Percentiles rank a stretch among this genome's conserved stretches.
Evolutionary conservation across 768 basidiomycete genomes (phyloP).

Genomic region (Tricholomella constricta): DNA sequence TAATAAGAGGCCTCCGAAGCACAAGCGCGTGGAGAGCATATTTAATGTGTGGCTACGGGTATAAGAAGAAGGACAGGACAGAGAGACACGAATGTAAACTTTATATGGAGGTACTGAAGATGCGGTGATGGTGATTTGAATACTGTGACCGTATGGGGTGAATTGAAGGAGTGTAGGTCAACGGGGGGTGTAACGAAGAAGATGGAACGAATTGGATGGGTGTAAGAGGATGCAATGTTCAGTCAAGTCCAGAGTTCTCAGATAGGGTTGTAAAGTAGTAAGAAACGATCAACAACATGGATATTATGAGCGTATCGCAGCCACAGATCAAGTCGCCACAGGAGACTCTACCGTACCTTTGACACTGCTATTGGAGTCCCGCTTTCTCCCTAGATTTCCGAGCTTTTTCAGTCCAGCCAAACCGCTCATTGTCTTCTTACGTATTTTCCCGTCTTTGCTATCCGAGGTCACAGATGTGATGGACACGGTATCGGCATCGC

Average conservation of each 20-base stretch:
- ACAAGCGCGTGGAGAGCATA: background rate
- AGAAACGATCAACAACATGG: background rate
- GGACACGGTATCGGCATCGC: constrained; percentile 38
- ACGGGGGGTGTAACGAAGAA: background rate
- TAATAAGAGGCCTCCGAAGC: background rate
- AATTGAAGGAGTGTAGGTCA: background rate
- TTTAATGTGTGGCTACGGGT: constrained; percentile 2
- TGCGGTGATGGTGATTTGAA: background rate
- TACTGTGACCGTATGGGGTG: background rate
- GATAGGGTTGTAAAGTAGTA: background rate
- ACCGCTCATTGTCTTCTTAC: constrained; percentile 61
- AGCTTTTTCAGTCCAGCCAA: constrained; percentile 59
- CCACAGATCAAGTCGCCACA: constrained; percentile 7
- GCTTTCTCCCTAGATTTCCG: constrained; percentile 50
- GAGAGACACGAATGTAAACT: constrained; percentile 1
- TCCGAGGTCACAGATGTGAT: constrained; percentile 37
- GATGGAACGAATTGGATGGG: background rate
- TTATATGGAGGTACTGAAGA: constrained; percentile 7
- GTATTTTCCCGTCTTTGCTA: constrained; percentile 35
- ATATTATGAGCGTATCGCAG: constrained; percentile 1
- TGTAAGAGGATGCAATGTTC: constrained; percentile 1
- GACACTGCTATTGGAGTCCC: constrained; percentile 49
- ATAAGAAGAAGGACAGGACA: background rate
- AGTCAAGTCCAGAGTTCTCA: constrained; percentile 1
- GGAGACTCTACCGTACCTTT: constrained; percentile 36